Percentiles rank a stretch among this genome's conserved stretches.
Conservation (phyloP, 2,329 filamentous ascomycete species). For the Magnaporthiopsis poae region DNA sequence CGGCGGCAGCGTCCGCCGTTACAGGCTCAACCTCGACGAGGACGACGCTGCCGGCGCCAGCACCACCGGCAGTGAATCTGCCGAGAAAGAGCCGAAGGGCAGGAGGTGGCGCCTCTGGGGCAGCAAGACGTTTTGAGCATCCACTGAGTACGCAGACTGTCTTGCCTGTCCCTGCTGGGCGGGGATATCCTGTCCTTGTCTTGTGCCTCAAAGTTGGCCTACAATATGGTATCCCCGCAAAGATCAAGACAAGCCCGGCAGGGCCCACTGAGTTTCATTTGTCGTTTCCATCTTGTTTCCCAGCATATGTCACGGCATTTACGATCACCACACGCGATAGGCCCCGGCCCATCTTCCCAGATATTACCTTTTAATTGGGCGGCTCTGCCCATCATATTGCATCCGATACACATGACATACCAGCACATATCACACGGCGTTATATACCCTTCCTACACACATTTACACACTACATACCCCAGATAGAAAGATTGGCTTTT, state of each 20-base stretch:
- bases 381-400: not conserved
- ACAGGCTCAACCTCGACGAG: conserved; percentile 48
- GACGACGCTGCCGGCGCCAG: conserved; percentile 21
- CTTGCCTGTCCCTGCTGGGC: not conserved
- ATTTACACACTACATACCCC: not conserved
- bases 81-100: conserved; percentile 13
- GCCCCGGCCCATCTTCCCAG: not conserved
- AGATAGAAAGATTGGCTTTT: conserved; percentile 3
- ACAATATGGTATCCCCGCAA: not conserved
- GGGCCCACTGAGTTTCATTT: not conserved
- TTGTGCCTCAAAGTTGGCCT: not conserved
- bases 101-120: conserved; percentile 6
- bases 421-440: conserved; percentile 6
- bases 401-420: conserved; percentile 4
- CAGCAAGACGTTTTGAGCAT: not conserved
- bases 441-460: conserved; percentile 6
- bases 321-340: conserved; percentile 2
- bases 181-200: not conserved
- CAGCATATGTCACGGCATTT: not conserved
- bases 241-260: not conserved
- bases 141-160: not conserved
- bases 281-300: not conserved
- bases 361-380: not conserved
- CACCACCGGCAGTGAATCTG: conserved; percentile 13
- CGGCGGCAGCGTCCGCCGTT: conserved; percentile 52